Percentiles rank a stretch among this genome's conserved stretches.
These are phyloP conservation scores for Acer campestre DNA, from an alignment of 345 rosid genomes.

Conservation along the genomic window DNA sequence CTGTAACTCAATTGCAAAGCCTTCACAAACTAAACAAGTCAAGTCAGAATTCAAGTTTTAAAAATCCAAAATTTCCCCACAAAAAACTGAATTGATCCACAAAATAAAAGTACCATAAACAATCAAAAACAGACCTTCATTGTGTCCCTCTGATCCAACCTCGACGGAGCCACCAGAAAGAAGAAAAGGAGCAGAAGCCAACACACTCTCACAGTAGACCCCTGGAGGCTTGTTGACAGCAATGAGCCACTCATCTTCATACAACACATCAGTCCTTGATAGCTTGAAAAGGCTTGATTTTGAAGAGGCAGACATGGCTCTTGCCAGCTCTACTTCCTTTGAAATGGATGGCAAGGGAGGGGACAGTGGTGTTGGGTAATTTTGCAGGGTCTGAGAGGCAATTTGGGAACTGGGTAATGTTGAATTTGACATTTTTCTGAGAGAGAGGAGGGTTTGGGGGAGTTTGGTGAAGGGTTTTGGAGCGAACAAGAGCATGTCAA, in stretches of 20 bases:
- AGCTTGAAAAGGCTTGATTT: slow-evolving; percentile 65
- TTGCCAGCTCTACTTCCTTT: slow-evolving; percentile 64
- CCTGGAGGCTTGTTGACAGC: slow-evolving; percentile 84
- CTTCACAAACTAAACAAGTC: slow-evolving; percentile 1
- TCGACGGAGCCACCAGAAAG: slow-evolving; percentile 28
- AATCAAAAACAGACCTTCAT: slow-evolving; percentile 25
- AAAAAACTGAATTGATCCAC: background rate
- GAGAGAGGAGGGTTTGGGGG: slow-evolving; percentile 30
- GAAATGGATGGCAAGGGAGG: slow-evolving; percentile 72
- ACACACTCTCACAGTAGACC: slow-evolving; percentile 71
- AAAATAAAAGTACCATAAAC: background rate
- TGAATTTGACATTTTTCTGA: slow-evolving; percentile 30
- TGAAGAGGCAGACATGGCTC: slow-evolving; percentile 85
- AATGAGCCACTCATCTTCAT: slow-evolving; percentile 84
- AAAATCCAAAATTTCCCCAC: background rate
- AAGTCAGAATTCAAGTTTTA: background rate
- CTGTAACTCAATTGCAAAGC: background rate
- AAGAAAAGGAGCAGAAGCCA: slow-evolving; percentile 54
- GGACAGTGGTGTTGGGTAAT: slow-evolving; percentile 75
- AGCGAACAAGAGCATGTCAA: slow-evolving; percentile 21
- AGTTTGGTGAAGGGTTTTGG: slow-evolving; percentile 23
- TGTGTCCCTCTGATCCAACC: slow-evolving; percentile 17
- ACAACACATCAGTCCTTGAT: slow-evolving; percentile 46
- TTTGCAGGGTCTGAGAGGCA: slow-evolving; percentile 21
- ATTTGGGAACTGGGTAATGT: slow-evolving; percentile 21